Evolutionary conservation across 2,329 filamentous ascomycete genomes (phyloP), one percentile per base, ranked within the genome.

Genomic region (Neofusicoccum laricinum): DNA sequence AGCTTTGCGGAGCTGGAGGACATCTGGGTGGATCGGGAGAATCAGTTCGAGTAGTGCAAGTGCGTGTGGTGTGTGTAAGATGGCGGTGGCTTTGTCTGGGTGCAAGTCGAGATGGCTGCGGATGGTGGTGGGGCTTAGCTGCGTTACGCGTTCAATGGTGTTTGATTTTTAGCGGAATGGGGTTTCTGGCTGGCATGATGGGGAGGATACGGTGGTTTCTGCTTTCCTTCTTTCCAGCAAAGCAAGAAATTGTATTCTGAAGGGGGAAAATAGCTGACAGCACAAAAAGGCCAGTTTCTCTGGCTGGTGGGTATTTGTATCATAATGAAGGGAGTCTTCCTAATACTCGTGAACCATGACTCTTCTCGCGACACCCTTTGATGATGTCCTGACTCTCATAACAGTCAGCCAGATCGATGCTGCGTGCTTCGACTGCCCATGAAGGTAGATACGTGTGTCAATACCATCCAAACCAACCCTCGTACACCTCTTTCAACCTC

Each of bases 1-100:
- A 97, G 93, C 78, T 99, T 99, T 80, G 92, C 93, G 0, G 94
- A 99, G 82, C 79, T 99, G 75, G 95, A 99, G 80, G 94, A 99
- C 78, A 91, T 96, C 46, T 96, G 93, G 87, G 93, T 97, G 51
- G 95, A 99, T 77, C 85, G 93, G 72, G 87, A 87, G 68, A 94
- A 99, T 81, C 94, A 93, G 76, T 96, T 99, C 81, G 94, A 92
- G 71, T 98, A 64, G 49, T 12, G 17, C 17, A 19, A 36, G 17
- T 19, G 12, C 38, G n/a, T 43, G 38, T 10, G n/a, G n/a, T 14
- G 17, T 25, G 17, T 46, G 41, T 49, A 12, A 17, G 32, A 48
- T 19, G 32, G 15, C 34, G 48, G 30, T 50, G 45, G 34, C 32
- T 34, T 30, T 21, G 30, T 11, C 49, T 50, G 59, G 32, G 46